Evolutionary conservation across 495 filamentous ascomycete genomes (phyloP), one percentile per base, ranked within the genome.

Genomic region (Penicillium subrubescens): DNA sequence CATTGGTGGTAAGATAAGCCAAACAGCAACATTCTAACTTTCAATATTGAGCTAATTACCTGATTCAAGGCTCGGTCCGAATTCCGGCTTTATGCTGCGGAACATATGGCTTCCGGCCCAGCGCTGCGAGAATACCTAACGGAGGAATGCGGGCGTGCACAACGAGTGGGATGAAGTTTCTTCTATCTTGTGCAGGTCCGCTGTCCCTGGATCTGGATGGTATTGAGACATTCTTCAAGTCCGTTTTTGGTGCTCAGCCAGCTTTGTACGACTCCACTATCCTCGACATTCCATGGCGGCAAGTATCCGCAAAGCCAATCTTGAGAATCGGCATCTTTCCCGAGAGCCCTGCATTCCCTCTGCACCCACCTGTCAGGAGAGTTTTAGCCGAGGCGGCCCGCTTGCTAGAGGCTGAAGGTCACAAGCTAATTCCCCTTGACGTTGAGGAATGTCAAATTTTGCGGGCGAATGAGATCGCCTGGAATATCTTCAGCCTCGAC

Each of bases 81-180:
- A 86, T 90, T 23, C 89, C 88, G 2, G 87, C 89, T 8, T 82
- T 81, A 23, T 87, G 86, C 61, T 84, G 84, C 66, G 86, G 84
- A 21, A 66, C 88, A 1, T 91, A 83, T 68, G 84, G 85, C 2
- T 70, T 81, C 58, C 61, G 68, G 58, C 78, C 79, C 2, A 69
- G 67, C n/a, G 62, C 66, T 31, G 58, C 79, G 29, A 74, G 87
- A 21, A 62, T 90, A 7, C 84, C 88, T 39, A 74, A 64, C 29
- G 68, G 68, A 41, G 66, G 80, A 56, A 83, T 83, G 81, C 81
- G 83, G 3, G 82, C 80, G 60, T 79, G 72, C 57, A 82, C 80
- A 70, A 82, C 65, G 31, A 64, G 81, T 46, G 84, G 84, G 21
- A 82, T 86, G 66, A 82, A 78, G 61, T 76, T 78, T 50, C 63